These are phyloP conservation scores for Astrothelium macrocarpum DNA, from an alignment of 495 filamentous ascomycete species.

Conservation along the genomic window DNA sequence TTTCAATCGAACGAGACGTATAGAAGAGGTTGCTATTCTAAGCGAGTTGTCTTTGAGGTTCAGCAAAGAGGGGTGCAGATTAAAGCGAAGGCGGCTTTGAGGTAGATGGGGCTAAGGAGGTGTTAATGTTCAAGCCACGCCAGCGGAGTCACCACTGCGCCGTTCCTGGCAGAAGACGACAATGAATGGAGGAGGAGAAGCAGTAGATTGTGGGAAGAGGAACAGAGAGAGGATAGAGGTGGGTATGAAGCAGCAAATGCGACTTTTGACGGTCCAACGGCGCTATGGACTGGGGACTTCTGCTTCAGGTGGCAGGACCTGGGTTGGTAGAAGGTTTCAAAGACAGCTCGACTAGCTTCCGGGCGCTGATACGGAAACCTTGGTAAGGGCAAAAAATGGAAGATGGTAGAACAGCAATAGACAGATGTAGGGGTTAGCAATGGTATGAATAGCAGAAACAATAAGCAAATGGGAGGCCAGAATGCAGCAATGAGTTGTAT, in stretches of 20 bases:
- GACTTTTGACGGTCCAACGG: constrained; percentile 5
- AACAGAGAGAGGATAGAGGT: not conserved
- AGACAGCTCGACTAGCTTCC: constrained; percentile 5
- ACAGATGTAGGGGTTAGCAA: too few species aligned
- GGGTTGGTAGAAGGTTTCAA: constrained; percentile 4
- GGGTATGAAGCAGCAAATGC: not conserved
- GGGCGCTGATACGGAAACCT: not conserved
- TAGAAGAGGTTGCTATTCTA: not conserved
- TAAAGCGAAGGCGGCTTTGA: not conserved
- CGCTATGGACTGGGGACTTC: not conserved
- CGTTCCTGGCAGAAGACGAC: not conserved
- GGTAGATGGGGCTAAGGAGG: not conserved
- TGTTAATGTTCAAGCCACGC: not conserved
- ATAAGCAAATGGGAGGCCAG: not conserved
- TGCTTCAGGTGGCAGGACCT: constrained; percentile 4
- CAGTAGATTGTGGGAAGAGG: not conserved
- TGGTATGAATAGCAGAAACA: too few species aligned
- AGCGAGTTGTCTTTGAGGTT: not conserved
- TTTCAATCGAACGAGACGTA: not conserved
- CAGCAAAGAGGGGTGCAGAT: not conserved
- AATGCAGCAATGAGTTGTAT: too few species aligned
- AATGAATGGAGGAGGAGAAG: not conserved
- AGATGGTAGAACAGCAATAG: not conserved
- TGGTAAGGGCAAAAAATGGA: not conserved
- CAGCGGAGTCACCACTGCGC: not conserved